These are phyloP conservation scores for Plectranthus barbatus DNA, from an alignment of 257 asterid species.

Conservation along the genomic window DNA sequence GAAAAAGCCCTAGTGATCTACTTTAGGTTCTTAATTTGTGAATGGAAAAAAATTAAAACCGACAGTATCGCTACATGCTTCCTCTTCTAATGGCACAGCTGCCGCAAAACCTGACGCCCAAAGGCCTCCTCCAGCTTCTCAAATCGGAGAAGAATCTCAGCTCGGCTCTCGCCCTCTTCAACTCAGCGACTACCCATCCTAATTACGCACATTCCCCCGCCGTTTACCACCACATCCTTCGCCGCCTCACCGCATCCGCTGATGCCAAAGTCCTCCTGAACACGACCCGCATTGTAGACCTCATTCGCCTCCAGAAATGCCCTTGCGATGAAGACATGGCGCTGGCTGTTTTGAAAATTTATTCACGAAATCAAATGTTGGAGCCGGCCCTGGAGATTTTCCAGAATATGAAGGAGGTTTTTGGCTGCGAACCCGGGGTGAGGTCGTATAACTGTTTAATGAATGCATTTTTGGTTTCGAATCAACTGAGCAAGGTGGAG, in stretches of 20 bases:
- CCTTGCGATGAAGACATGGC: slow-evolving; percentile 64
- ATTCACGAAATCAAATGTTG: slow-evolving; percentile 44
- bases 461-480: slow-evolving; percentile 62
- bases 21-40: too few species aligned
- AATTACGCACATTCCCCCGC: slow-evolving; percentile 39
- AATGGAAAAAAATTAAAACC: too few species aligned
- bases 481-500: slow-evolving; percentile 61
- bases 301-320: slow-evolving; percentile 43
- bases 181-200: slow-evolving; percentile 48
- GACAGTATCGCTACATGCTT: too few species aligned
- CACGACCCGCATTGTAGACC: slow-evolving; percentile 39
- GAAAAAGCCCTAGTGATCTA: too few species aligned
- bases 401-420: slow-evolving; percentile 58
- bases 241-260: slow-evolving; percentile 49
- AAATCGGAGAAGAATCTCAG: slow-evolving; percentile 55
- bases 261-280: slow-evolving; percentile 34
- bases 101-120: slow-evolving; percentile 47
- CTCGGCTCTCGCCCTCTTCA: slow-evolving; percentile 53
- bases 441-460: slow-evolving; percentile 67
- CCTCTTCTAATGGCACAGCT: slow-evolving; percentile 31
- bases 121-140: slow-evolving; percentile 46
- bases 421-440: slow-evolving; percentile 67
- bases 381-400: slow-evolving; percentile 58
- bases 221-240: slow-evolving; percentile 69
- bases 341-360: slow-evolving; percentile 49